phyloP scores from a whole-genome alignment of 768 basidiomycete genomes.

The Agrocybe chaxingu region DNA sequence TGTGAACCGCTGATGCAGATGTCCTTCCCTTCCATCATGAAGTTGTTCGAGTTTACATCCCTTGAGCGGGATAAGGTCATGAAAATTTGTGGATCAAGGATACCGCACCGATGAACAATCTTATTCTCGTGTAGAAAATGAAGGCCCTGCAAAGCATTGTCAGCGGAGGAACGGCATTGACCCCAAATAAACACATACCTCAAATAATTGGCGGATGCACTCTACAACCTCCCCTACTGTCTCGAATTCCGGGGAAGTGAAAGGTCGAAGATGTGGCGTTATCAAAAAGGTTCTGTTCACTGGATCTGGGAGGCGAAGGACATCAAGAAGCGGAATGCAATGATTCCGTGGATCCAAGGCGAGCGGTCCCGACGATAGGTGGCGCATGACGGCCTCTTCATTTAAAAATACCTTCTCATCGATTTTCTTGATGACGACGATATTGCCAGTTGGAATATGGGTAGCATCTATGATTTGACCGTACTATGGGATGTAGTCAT shows the following conservation, averaged over 20 bases:
- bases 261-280: constrained; percentile 26
- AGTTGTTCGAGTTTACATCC: constrained; percentile 4
- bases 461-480: constrained; percentile 6
- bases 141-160: constrained; percentile 7
- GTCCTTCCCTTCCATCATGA: constrained; percentile 5
- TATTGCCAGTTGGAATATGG: background rate
- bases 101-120: constrained; percentile 32
- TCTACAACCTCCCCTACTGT: constrained; percentile 32
- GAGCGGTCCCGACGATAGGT: constrained; percentile 17
- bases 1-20: constrained; percentile 4
- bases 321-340: constrained; percentile 24
- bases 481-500: background rate
- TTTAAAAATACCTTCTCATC: constrained; percentile 9
- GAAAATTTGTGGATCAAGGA: background rate
- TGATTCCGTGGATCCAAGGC: constrained; percentile 24
- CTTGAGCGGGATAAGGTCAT: background rate
- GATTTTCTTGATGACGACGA: constrained; percentile 11
- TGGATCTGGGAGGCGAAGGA: constrained; percentile 14
- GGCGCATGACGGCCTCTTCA: constrained; percentile 21
- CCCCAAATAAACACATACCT: constrained; percentile 22
- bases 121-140: constrained; percentile 33
- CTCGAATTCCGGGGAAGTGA: constrained; percentile 25
- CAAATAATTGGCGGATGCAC: constrained; percentile 29
- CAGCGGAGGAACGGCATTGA: background rate
- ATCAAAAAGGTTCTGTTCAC: constrained; percentile 22